A percentile compares a stretch with the other conserved stretches of the same genome.
Evolutionary conservation across 176 grass and related monocot genomes (phyloP).

Genomic region (Dactylis glomerata): DNA sequence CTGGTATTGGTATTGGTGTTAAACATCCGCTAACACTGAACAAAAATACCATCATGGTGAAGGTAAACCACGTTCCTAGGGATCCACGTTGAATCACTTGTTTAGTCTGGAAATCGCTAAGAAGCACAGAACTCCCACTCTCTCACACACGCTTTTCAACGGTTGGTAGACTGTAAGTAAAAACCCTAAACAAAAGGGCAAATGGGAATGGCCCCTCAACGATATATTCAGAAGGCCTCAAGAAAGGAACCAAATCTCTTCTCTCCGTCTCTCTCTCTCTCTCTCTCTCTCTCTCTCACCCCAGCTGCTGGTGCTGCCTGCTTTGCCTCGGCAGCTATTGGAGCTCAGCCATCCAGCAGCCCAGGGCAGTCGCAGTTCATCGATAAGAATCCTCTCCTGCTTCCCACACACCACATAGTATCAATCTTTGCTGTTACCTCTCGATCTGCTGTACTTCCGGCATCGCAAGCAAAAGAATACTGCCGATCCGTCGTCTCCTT

Average conservation of each 20-base stretch:
- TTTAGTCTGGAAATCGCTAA: slow-evolving; percentile 3
- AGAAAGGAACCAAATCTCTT: slow-evolving; percentile 30
- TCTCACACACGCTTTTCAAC: slow-evolving; percentile 35
- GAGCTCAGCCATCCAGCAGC: slow-evolving; percentile 47
- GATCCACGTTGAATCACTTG: slow-evolving; percentile 25
- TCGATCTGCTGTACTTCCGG: slow-evolving; percentile 44
- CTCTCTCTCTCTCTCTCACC: not conserved
- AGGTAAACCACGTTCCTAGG: slow-evolving; percentile 26
- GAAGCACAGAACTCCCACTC: not conserved
- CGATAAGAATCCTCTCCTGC: slow-evolving; percentile 12
- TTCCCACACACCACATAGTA: slow-evolving; percentile 25
- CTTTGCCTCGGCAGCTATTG: slow-evolving; percentile 29
- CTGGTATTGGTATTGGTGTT: not conserved
- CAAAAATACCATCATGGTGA: slow-evolving; percentile 47
- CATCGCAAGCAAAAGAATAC: not conserved
- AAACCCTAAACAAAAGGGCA: slow-evolving; percentile 38
- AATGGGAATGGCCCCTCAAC: slow-evolving; percentile 43
- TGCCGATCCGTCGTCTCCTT: slow-evolving; percentile 33
- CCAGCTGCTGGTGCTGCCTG: slow-evolving; percentile 14
- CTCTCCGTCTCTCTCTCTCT: not conserved
- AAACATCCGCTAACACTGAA: slow-evolving; percentile 9
- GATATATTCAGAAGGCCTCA: slow-evolving; percentile 3
- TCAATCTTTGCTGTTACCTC: slow-evolving; percentile 29
- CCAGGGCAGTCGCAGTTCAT: slow-evolving; percentile 30
- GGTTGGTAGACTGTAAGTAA: slow-evolving; percentile 43